Evolutionary conservation across 306 rosid genomes (phyloP).

Genomic region (Astragalus membranaceus): DNA sequence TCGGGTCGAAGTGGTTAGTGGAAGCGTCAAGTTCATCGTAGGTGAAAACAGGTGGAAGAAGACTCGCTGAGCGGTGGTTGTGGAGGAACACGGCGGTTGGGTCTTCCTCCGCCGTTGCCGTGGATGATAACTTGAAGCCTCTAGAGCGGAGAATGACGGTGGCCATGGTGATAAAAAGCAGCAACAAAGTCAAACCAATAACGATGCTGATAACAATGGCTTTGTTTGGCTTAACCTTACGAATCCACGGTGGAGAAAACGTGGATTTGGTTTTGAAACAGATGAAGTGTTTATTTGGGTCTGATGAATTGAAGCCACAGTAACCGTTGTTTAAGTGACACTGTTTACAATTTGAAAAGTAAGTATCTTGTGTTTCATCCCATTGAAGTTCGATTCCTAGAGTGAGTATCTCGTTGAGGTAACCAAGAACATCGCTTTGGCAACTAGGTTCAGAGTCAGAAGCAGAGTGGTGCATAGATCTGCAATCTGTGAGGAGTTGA

Average conservation of each 20-base stretch:
- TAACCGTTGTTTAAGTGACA: conserved; percentile 41
- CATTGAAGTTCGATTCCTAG: conserved; percentile 62
- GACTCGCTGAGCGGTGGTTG: conserved; percentile 56
- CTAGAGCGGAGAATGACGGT: conserved; percentile 33
- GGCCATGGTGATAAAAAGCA: conserved; percentile 26
- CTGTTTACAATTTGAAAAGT: conserved; percentile 47
- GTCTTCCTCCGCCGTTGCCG: conserved; percentile 45
- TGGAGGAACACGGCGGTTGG: conserved; percentile 70
- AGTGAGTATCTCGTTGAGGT: conserved; percentile 33
- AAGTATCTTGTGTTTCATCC: conserved; percentile 61
- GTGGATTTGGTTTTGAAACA: conserved; percentile 38
- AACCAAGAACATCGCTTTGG: conserved; percentile 52
- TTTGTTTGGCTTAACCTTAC: conserved; percentile 23
- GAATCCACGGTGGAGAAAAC: conserved; percentile 47
- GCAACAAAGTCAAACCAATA: conserved; percentile 34
- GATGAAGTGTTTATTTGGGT: conserved; percentile 44
- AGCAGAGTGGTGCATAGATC: conserved; percentile 31
- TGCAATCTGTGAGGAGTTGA: conserved; percentile 45
- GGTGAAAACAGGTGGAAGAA: conserved; percentile 80
- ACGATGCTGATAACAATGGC: conserved; percentile 27
- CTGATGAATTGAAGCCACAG: conserved; percentile 73
- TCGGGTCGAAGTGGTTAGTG: conserved; percentile 66
- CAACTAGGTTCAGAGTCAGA: conserved; percentile 40
- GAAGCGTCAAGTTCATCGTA: conserved; percentile 68
- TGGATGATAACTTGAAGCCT: conserved; percentile 12